Conservation (phyloP, 129 eudicot genomes). For the Flaveria brownii region DNA sequence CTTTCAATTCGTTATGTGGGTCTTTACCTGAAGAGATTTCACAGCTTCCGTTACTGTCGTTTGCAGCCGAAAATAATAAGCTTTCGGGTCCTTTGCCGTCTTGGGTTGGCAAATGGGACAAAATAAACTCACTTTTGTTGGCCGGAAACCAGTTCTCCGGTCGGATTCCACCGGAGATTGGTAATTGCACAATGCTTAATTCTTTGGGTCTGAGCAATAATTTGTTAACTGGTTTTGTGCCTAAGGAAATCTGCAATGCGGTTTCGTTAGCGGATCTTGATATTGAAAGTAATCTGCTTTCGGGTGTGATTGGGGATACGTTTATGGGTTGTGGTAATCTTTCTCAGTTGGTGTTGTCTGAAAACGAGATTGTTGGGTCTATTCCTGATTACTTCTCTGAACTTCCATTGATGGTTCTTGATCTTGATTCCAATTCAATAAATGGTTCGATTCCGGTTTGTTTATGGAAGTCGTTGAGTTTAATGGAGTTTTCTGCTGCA, state of each 20-base stretch:
- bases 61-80: slow-evolving; percentile 62
- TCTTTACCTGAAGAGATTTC: slow-evolving; percentile 60
- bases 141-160: slow-evolving; percentile 61
- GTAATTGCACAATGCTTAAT: slow-evolving; percentile 60
- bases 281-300: slow-evolving; percentile 56
- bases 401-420: slow-evolving; percentile 65
- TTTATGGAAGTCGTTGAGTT: slow-evolving; percentile 50
- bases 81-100: slow-evolving; percentile 64
- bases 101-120: slow-evolving; percentile 71
- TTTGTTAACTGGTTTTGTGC: slow-evolving; percentile 64
- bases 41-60: slow-evolving; percentile 42
- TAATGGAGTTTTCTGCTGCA: slow-evolving; percentile 77
- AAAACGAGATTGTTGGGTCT: slow-evolving; percentile 52
- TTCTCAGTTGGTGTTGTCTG: slow-evolving; percentile 49
- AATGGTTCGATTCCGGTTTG: slow-evolving; percentile 55
- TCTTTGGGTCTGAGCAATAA: slow-evolving; percentile 56
- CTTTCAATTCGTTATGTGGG: slow-evolving; percentile 71
- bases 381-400: slow-evolving; percentile 60
- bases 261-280: slow-evolving; percentile 49
- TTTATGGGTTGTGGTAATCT: slow-evolving; percentile 60
- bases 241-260: slow-evolving; percentile 67
- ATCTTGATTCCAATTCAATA: slow-evolving; percentile 68
- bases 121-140: slow-evolving; percentile 57
- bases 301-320: slow-evolving; percentile 66
- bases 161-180: slow-evolving; percentile 60